Conservation (phyloP, 2,329 filamentous ascomycete genomes). For the Helotiales sp. region DNA sequence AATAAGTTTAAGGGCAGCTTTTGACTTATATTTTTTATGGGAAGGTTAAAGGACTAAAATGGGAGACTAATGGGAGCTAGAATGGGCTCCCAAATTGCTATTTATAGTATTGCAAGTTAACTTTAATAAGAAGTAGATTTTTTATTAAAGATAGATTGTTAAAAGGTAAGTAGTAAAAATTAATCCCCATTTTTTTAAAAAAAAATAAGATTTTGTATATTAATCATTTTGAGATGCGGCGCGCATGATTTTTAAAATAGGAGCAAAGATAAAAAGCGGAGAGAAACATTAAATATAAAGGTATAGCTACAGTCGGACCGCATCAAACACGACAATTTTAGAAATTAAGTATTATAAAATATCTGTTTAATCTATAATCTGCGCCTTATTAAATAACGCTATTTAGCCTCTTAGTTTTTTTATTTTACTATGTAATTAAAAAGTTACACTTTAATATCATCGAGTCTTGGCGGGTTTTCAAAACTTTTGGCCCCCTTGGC, state of each 20-base stretch:
- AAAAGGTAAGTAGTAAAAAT: conserved; percentile 3
- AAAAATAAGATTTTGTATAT: conserved; percentile 4
- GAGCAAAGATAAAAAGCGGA: background rate
- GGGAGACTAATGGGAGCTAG: background rate
- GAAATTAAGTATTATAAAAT: no score
- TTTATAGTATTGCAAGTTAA: conserved; percentile 11
- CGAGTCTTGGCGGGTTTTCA: no score
- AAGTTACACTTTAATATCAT: no score
- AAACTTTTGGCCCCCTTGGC: no score
- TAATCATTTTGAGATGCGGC: background rate
- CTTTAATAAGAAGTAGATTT: conserved; percentile 14
- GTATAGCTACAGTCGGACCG: no score
- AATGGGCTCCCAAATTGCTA: background rate
- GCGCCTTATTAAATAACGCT: no score
- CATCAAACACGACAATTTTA: no score
- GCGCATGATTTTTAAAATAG: background rate
- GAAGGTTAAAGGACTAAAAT: background rate
- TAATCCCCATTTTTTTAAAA: background rate
- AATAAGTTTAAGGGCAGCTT: background rate
- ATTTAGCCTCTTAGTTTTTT: no score
- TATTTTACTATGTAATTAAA: no score
- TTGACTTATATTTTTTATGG: background rate
- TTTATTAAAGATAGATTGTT: conserved; percentile 5
- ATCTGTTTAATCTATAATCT: no score
- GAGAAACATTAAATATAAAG: background rate